Conservation (phyloP, 2,329 filamentous ascomycete genomes). For the Raffaelea arxii region DNA sequence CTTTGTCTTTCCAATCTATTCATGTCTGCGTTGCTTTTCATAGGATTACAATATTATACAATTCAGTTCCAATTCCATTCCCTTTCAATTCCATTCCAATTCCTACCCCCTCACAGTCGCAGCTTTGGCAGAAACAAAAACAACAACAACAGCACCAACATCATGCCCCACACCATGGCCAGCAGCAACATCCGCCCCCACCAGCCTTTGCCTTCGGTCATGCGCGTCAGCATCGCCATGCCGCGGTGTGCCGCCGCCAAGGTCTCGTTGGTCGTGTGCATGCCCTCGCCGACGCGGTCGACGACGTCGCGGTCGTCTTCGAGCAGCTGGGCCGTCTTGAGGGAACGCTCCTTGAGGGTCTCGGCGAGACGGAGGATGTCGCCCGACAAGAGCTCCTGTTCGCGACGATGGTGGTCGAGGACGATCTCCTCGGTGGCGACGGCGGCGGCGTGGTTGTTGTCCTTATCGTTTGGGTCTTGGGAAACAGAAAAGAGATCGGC, state of each 20-base stretch:
- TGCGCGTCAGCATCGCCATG: conserved; percentile 67
- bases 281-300: conserved; percentile 58
- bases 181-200: conserved; percentile 78
- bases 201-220: conserved; percentile 86
- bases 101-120: conserved; percentile 60
- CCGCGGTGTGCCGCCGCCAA: conserved; percentile 67
- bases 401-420: conserved; percentile 64
- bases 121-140: conserved; percentile 85
- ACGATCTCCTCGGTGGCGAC: conserved; percentile 56
- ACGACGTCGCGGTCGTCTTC: conserved; percentile 65
- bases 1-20: too few relatives aligned
- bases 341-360: conserved; percentile 65
- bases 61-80: too few relatives aligned
- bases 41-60: too few relatives aligned
- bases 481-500: too few relatives aligned
- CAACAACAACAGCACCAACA: conserved; percentile 66
- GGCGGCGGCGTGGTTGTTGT: conserved; percentile 21
- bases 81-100: too few relatives aligned
- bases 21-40: too few relatives aligned
- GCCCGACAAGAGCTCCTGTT: conserved; percentile 74
- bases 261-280: conserved; percentile 66
- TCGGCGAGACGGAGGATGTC: conserved; percentile 75
- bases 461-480: too few relatives aligned
- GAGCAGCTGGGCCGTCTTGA: conserved; percentile 61
- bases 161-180: conserved; percentile 71